Evolutionary conservation across 306 rosid genomes (phyloP).

Genomic region (Senna tora): DNA sequence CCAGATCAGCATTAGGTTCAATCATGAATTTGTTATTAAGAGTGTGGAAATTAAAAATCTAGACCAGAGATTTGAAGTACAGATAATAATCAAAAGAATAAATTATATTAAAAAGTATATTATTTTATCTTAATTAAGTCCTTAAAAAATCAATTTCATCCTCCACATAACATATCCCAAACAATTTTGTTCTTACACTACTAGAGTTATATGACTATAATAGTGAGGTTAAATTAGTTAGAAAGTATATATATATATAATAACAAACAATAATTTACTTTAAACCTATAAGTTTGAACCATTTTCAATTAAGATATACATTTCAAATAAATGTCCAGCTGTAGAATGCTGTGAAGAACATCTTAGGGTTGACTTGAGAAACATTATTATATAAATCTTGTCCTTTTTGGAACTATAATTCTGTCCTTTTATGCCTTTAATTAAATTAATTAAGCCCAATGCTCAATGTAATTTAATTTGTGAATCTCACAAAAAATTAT

Average conservation of each 20-base stretch:
- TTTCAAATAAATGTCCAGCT: conserved; percentile 38
- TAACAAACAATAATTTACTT: too few relatives aligned
- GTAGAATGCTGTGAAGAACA: conserved; percentile 13
- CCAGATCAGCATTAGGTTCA: conserved; percentile 29
- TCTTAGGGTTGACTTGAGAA: background rate
- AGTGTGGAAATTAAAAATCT: background rate
- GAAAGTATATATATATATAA: too few relatives aligned
- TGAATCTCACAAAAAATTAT: too few relatives aligned
- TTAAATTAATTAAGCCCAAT: background rate
- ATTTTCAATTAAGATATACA: background rate
- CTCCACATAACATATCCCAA: too few relatives aligned
- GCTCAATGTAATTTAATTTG: too few relatives aligned
- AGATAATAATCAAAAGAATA: background rate
- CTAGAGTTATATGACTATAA: too few relatives aligned
- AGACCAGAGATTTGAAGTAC: conserved; percentile 3
- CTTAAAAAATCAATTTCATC: too few relatives aligned
- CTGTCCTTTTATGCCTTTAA: background rate
- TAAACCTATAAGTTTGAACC: conserved; percentile 28
- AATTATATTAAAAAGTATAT: too few relatives aligned
- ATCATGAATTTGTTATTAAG: background rate
- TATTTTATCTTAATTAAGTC: too few relatives aligned
- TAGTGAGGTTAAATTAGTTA: too few relatives aligned
- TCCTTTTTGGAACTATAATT: background rate
- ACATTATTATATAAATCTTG: conserved; percentile 1
- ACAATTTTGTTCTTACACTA: too few relatives aligned